phyloP scores from a whole-genome alignment of 768 basidiomycete species.

The Strobilomyces confusus region DNA sequence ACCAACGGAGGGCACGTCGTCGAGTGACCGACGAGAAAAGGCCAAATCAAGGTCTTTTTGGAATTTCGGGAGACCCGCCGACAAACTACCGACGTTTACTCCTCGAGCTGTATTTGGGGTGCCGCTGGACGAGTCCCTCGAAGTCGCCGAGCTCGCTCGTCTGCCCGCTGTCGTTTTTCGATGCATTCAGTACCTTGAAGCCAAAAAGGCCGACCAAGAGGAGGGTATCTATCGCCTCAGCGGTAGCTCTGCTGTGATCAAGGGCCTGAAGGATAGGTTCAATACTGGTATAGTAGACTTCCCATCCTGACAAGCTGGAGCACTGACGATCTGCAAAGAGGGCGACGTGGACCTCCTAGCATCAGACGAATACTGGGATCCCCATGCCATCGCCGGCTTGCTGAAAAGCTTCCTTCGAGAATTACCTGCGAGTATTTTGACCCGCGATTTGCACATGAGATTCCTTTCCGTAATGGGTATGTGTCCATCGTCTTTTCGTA shows the following conservation, averaged over 20 bases:
- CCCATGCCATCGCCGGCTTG: constrained; percentile 93
- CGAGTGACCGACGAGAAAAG: constrained; percentile 79
- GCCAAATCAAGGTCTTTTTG: constrained; percentile 92
- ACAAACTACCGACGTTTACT: constrained; percentile 37
- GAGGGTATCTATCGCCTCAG: constrained; percentile 97
- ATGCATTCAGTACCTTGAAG: constrained; percentile 91
- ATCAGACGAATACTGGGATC: constrained; percentile 93
- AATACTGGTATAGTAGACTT: constrained; percentile 62
- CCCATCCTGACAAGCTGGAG: constrained; percentile 2
- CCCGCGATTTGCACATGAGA: constrained; percentile 83
- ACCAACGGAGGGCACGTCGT: constrained; percentile 37
- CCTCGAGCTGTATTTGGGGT: constrained; percentile 87
- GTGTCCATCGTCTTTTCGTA: constrained; percentile 28
- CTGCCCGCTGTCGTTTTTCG: constrained; percentile 95
- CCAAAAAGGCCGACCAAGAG: constrained; percentile 91
- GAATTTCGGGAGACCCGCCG: constrained; percentile 74
- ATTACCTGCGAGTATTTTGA: constrained; percentile 87
- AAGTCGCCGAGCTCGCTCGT: constrained; percentile 83
- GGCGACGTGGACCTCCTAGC: constrained; percentile 91
- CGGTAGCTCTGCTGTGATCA: constrained; percentile 94
- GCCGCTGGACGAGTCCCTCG: constrained; percentile 79
- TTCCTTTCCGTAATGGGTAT: constrained; percentile 92
- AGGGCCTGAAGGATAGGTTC: constrained; percentile 88
- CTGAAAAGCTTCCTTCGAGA: constrained; percentile 93
- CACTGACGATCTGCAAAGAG: constrained; percentile 47